A percentile compares a stretch with the other conserved stretches of the same genome.
Evolutionary conservation across 106 monocot species (phyloP).

Genomic region (Acorus calamus): DNA sequence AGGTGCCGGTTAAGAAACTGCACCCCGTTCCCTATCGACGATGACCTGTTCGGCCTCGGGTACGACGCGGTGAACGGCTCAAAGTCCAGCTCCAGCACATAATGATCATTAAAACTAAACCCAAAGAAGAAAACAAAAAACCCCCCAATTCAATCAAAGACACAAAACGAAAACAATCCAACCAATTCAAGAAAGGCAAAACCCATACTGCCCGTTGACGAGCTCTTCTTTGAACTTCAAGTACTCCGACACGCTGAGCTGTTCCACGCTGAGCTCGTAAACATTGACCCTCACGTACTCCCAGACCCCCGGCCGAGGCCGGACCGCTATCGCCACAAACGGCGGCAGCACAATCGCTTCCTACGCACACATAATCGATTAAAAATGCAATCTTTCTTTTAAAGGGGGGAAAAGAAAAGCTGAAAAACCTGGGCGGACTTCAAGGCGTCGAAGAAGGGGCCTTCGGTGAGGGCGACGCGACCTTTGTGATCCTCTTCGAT

Average conservation of each 20-base stretch:
- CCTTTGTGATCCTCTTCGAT: slow-evolving; percentile 13
- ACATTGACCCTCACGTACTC: slow-evolving; percentile 87
- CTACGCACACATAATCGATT: slow-evolving; percentile 15
- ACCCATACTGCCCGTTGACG: slow-evolving; percentile 45
- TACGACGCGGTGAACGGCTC: slow-evolving; percentile 77
- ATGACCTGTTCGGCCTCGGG: slow-evolving; percentile 62
- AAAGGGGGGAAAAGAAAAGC: not conserved
- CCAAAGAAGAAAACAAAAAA: not conserved
- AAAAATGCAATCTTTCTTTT: not conserved
- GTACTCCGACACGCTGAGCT: slow-evolving; percentile 63
- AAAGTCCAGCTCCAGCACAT: slow-evolving; percentile 75
- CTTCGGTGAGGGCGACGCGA: slow-evolving; percentile 36
- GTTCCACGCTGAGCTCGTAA: slow-evolving; percentile 80
- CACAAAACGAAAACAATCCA: not conserved
- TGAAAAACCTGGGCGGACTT: slow-evolving; percentile 52
- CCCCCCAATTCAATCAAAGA: not conserved
- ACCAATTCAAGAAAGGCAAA: not conserved
- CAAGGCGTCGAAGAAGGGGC: slow-evolving; percentile 68
- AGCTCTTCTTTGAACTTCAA: slow-evolving; percentile 89
- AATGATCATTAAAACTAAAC: slow-evolving; percentile 41
- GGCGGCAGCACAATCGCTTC: slow-evolving; percentile 93
- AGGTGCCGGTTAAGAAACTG: slow-evolving; percentile 91
- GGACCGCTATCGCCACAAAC: slow-evolving; percentile 85
- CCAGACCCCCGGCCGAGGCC: slow-evolving; percentile 90
- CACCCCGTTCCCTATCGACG: slow-evolving; percentile 91